Base-by-base conservation (phyloP, 805 yeast genomes). In the Isabelozyma gotoi region DNA sequence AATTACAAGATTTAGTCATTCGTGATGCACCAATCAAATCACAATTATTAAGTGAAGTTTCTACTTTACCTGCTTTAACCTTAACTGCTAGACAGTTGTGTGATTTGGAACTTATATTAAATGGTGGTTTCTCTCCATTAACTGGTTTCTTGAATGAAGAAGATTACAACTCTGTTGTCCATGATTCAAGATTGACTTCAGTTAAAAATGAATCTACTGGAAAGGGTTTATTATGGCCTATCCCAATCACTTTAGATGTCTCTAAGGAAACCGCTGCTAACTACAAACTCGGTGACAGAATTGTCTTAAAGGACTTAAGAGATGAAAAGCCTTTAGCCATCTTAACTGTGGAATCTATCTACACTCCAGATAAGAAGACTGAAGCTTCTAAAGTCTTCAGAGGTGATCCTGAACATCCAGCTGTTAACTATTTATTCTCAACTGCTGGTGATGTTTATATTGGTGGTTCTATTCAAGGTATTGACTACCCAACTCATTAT, bases 401-500 rank as follows among this genome's bases (percentile, higher is more conserved):
- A 64, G 98, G 97, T 49, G 97, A 92, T 65, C 91, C 95, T 36
- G 97, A 92, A 65, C 98, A 91, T 68, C 97, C 97, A 16, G 97
- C 97, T 10, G 75, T 87, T 57, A 76, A 74, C 56, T 91, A 87
- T 68, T 74, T 91, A 54, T 60, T 67, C 58, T 82, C 86, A 48
- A 73, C 76, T 40, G 91, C 91, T 29, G 91, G 92, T 57, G 96
- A 88, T 19, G 79, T 75, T 58, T 90, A 91, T 68, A 72, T 91
- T 41, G 98, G 98, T 60, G 98, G 98, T 54, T 75, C 81, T 35
- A 56, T 91, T 42, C 88, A 90, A 62, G 97, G 96, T 19, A 79
- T 91, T 55, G 80, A 77, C 59, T 77, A 87, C 50, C 96, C 96
- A 47, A 80, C 77, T 48, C 97, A 91, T 68, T 90, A 88, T 67